Evolutionary conservation across 1,284 basidiomycete species (phyloP), one percentile per base, ranked within the genome.

Genomic region (Rhodotorula glutinis): DNA sequence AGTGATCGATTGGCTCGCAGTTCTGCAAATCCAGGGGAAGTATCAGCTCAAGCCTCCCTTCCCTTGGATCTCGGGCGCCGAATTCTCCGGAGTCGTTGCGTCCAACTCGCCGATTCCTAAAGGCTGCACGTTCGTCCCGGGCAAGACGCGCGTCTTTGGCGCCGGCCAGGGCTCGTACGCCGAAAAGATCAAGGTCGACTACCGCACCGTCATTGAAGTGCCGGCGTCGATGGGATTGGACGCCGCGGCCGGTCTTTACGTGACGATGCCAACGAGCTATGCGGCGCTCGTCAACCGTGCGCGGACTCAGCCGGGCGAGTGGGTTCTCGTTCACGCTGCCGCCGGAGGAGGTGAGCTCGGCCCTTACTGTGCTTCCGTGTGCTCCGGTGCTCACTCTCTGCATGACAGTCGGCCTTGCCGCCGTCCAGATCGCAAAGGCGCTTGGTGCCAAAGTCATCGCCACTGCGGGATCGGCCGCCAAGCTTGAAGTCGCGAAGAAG

Each of bases 71-170:
- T 83, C 92, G 19, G 66, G 66, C 27, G 83, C 86, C n/a, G 77
- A 98, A 79, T 90, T 97, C 76, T 86, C 92, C 3, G 95, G 95
- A 0, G 83, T 82, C 64, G 86, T 98, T 72, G 83, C 89, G 9
- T 72, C 78, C 17, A 79, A 85, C 74, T 91, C 90, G 25, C 90
- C 88, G 19, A 88, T 97, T 41, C 95, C 94, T 2, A 78, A 83
- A 38, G 90, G 87, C 5, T 96, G 91, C 77, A 83, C 85, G 1
- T 91, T 88, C 77, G 86, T 87, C 75, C 85, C 84, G 2, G 94
- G 95, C 23, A 74, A 82, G 88, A 96, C 78, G n/a, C 82, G 91
- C 61, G 90, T 98, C 0, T 95, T 97, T 76, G 95, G 95, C 9
- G 86, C 85, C n/a, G 83, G 82, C 0, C 87, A 90, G 76, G 95